phyloP scores from a whole-genome alignment of 106 monocot genomes.

The Acorus calamus region DNA sequence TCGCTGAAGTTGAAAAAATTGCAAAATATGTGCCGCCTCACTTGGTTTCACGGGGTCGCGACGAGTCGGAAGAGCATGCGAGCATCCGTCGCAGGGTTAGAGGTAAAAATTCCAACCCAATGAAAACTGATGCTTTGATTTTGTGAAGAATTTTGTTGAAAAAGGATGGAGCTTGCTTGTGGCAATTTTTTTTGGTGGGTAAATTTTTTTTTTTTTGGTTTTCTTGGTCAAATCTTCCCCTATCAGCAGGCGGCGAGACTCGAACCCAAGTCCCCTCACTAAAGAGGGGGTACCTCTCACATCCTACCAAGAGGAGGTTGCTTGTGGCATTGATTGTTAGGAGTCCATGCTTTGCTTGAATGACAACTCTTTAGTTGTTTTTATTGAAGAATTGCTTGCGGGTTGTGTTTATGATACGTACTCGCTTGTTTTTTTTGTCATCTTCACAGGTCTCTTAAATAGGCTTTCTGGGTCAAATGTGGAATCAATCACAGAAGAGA shows the following conservation, averaged over 20 bases:
- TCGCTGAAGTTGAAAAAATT: neutral
- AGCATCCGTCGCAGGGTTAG: slow-evolving; percentile 61
- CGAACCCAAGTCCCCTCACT: too few species aligned
- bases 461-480: slow-evolving; percentile 72
- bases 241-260: too few species aligned
- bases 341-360: neutral
- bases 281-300: too few species aligned
- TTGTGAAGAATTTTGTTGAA: too few species aligned
- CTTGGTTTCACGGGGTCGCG: slow-evolving; percentile 23
- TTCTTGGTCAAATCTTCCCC: too few species aligned
- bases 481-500: slow-evolving; percentile 63
- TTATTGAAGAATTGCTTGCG: neutral
- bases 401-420: neutral
- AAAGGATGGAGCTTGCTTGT: too few species aligned
- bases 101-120: slow-evolving; percentile 24
- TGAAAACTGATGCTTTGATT: too few species aligned
- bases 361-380: neutral
- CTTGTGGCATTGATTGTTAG: neutral
- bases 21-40: slow-evolving; percentile 64
- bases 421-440: neutral
- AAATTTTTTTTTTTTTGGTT: neutral
- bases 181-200: neutral
- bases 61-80: slow-evolving; percentile 63
- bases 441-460: slow-evolving; percentile 50
- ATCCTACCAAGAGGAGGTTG: too few species aligned